Base-by-base conservation (phyloP, 768 basidiomycete species). In the Lyophyllum atratum region DNA sequence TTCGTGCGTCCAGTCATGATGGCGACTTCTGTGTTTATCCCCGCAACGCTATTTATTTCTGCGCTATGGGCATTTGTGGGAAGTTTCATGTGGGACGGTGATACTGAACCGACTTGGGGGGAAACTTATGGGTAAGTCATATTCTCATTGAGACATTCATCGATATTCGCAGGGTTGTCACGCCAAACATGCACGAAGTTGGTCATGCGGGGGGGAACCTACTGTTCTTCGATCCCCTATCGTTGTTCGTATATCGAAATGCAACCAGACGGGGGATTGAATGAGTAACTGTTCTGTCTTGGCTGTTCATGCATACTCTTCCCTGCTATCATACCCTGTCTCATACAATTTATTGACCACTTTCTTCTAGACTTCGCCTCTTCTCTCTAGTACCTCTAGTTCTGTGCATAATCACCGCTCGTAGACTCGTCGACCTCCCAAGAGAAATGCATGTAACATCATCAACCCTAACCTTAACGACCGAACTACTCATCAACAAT, bases 1-100 rank as follows among this genome's bases (percentile, higher is more conserved):
- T 93, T 94, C 63, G 89, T 92, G 55, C 84, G 87, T 55, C 93
- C 94, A 17, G 89, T 93, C 49, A 86, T 96, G 77, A 72, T 93
- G 34, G 81, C 80, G 22, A 92, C 90, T 0, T 85, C 86, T 17
- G 76, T 93, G 25, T 89, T 89, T 64, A 84, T 91, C 47, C 91
- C 92, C 39, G 80, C 81, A 25, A 86, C 87, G 0, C 75, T 93
- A 58, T 80, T 90, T 65, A 76, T 91, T 48, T 91, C 88, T 40
- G 84, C 90, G 7, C 62, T 92, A 24, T 92, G 91, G 84, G 90
- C 91, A 1, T 93, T 93, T 69, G 76, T 87, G 14, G 91, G 90
- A 28, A 90, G 89, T 66, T 92, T 92, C 62, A 80, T 80, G 79
- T 80, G 79, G 78, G 79, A 80, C 54, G 74, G 64, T 12, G 75